Conservation (phyloP, 1,139 yeast species). For the Geotrichum bryndzae region DNA sequence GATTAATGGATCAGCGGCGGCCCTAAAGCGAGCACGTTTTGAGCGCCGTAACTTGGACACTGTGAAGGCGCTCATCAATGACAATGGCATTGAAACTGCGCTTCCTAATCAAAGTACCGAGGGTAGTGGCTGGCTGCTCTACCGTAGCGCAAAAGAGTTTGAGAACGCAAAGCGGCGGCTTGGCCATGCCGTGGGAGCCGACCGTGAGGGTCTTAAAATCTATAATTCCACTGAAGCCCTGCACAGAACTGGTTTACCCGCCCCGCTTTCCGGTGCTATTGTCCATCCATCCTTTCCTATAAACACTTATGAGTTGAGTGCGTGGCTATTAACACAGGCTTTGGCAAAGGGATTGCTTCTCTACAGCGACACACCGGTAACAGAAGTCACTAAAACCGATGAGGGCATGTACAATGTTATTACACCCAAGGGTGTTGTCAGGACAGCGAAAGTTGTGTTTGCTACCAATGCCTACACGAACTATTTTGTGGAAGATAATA, state of each 20-base stretch:
- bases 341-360: constrained; percentile 36
- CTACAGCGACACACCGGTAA: constrained; percentile 39
- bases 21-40: constrained; percentile 27
- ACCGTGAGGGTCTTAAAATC: constrained; percentile 16
- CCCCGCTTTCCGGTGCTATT: constrained; percentile 30
- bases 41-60: constrained; percentile 25
- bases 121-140: constrained; percentile 36
- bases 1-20: constrained; percentile 23
- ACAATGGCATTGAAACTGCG: constrained; percentile 37
- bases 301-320: constrained; percentile 41
- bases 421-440: constrained; percentile 35
- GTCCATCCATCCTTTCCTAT: constrained; percentile 40
- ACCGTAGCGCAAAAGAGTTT: constrained; percentile 21
- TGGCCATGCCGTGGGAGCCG: constrained; percentile 17
- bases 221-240: constrained; percentile 21
- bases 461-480: constrained; percentile 43
- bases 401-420: constrained; percentile 26
- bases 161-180: constrained; percentile 20
- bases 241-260: constrained; percentile 19
- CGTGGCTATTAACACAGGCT: constrained; percentile 32
- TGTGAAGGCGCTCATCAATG: constrained; percentile 26
- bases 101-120: constrained; percentile 22
- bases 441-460: constrained; percentile 35
- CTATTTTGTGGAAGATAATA: constrained; percentile 25
- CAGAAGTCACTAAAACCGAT: constrained; percentile 19